Conservation (phyloP, 139 green algal species). For the Ettlia oleoabundans region DNA sequence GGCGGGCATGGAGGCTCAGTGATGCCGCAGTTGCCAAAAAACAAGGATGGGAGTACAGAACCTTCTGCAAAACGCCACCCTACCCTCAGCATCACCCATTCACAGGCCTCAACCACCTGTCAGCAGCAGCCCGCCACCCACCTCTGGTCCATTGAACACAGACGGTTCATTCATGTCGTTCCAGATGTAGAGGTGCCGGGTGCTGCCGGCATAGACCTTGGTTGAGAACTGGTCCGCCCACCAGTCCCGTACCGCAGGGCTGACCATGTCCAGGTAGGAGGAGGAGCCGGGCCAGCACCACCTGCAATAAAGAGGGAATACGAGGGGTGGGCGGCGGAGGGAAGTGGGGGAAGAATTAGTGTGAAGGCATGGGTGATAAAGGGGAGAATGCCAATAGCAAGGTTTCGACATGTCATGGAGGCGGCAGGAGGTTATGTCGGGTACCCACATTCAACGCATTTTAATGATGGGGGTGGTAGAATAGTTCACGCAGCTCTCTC, state of each 20-base stretch:
- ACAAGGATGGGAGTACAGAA: too few relatives aligned
- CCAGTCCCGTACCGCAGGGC: slow-evolving; percentile 86
- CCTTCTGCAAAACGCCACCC: background rate
- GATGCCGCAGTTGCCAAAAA: too few relatives aligned
- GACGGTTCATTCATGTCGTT: slow-evolving; percentile 99
- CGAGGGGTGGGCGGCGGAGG: background rate
- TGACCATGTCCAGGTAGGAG: slow-evolving; percentile 94
- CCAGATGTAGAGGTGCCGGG: slow-evolving; percentile 96
- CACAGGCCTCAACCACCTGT: background rate
- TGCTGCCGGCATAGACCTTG: slow-evolving; percentile 85
- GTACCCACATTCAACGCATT: too few relatives aligned
- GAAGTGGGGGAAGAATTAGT: background rate
- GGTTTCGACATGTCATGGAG: background rate
- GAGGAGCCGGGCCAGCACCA: slow-evolving; percentile 97
- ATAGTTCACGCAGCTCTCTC: too few relatives aligned
- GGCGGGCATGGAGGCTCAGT: too few relatives aligned
- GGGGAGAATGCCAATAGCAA: background rate
- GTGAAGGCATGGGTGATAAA: background rate
- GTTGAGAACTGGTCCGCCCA: slow-evolving; percentile 90
- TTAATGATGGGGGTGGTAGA: too few relatives aligned
- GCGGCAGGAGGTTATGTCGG: background rate
- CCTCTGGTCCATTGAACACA: slow-evolving; percentile 99
- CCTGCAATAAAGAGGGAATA: slow-evolving; percentile 39
- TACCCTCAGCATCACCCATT: background rate
- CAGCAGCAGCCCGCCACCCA: slow-evolving; percentile 26